Conservation (phyloP, 2,329 filamentous ascomycete species). For the Aspergillus novoparasiticus region DNA sequence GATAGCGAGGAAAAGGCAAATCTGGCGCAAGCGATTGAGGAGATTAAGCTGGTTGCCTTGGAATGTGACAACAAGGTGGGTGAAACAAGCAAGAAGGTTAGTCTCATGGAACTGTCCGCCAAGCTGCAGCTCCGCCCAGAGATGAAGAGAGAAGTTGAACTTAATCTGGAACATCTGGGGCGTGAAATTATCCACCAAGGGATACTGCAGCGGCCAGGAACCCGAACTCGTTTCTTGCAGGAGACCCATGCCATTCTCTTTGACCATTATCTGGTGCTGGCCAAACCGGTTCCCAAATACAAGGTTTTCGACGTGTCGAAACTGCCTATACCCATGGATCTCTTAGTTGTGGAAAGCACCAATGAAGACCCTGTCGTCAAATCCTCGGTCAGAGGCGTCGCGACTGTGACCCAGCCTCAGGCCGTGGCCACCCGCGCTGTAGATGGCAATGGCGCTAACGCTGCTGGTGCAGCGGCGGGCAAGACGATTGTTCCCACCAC, state of each 20-base stretch:
- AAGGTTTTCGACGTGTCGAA: slow-evolving; percentile 90
- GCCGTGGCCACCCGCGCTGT: slow-evolving; percentile 48
- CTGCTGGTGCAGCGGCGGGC: slow-evolving; percentile 62
- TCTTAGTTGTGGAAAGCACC: slow-evolving; percentile 87
- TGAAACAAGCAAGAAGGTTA: slow-evolving; percentile 88
- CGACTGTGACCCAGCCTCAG: slow-evolving; percentile 57
- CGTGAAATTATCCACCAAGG: slow-evolving; percentile 86
- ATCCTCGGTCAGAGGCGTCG: slow-evolving; percentile 71
- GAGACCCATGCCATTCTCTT: slow-evolving; percentile 93
- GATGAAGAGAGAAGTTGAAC: slow-evolving; percentile 77
- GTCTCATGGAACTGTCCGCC: slow-evolving; percentile 77
- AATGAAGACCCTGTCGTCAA: slow-evolving; percentile 91
- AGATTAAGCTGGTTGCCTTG: slow-evolving; percentile 84
- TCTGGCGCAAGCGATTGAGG: slow-evolving; percentile 79
- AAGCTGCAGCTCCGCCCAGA: slow-evolving; percentile 85
- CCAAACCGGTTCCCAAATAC: slow-evolving; percentile 78
- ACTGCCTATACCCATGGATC: slow-evolving; percentile 93
- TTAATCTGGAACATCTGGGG: slow-evolving; percentile 93
- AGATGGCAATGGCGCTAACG: slow-evolving; percentile 62
- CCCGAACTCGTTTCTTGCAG: slow-evolving; percentile 87
- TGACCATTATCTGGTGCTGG: slow-evolving; percentile 92
- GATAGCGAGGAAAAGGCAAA: slow-evolving; percentile 91
- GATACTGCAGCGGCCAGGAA: slow-evolving; percentile 84
- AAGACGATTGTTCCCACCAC: slow-evolving; percentile 52
- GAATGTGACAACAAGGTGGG: slow-evolving; percentile 93